Evolutionary conservation across 2,329 filamentous ascomycete species (phyloP), one percentile per base, ranked within the genome.

Genomic region (Cytospora piceae): DNA sequence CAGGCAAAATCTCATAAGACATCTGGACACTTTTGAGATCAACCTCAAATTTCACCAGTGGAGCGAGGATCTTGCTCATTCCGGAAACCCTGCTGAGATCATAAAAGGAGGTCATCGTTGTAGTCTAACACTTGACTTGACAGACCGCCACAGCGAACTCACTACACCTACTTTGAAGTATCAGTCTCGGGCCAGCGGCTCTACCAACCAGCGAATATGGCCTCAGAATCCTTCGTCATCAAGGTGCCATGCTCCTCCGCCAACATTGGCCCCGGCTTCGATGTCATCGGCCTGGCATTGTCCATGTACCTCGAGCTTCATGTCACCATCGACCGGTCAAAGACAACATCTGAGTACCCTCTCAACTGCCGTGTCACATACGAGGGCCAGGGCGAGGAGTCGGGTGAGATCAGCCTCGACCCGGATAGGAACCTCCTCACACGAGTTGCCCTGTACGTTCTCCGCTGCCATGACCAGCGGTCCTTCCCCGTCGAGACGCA

Each of bases 211-310:
- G 20, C 39, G 51, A 46, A 15, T 11, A 68, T 68, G 67, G 61
- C 65, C 7, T 65, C 68, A 53, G 84, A 87, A 74, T 87, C 86
- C 63, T 90, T 91, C 78, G 81, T 85, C 71, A 91, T 93, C 83
- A 87, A 85, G 80, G 92, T 93, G 68, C 94, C 94, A 70, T 96
- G 92, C 81, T 98, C 94, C 67, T 97, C 94, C 68, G 94, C 94
- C 80, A 98, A 98, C 83, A 97, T 98, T 75, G 94, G 93, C 71
- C 94, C 94, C 58, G 94, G 94, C 66, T 99, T 98, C 83, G 94
- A 99, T 82, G 94, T 97, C 73, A 97, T 98, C 77, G 93, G 95
- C 71, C 89, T 99, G 68, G 94, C 94, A 11, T 85, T 99, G 71
- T 96, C 93, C 70, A 89, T 97, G 77, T 96, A 94, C 81, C 90